Evolutionary conservation across 2,329 filamentous ascomycete genomes (phyloP), one percentile per base, ranked within the genome.

Genomic region (Alternaria postmessia): DNA sequence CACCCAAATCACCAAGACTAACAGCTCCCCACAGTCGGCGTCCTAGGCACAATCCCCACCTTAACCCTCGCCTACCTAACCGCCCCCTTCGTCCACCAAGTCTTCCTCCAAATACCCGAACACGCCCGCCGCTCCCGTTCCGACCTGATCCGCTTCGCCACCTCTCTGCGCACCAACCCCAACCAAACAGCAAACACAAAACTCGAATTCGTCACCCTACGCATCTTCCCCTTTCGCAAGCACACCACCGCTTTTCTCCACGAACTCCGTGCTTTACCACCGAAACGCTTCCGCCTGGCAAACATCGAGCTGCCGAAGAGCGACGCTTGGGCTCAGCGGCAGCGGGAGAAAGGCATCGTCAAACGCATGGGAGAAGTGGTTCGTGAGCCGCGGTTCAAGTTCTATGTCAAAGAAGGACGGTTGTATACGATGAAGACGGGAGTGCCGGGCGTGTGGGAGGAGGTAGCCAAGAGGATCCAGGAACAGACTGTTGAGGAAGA

Each of bases 361-460:
- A 67, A 48, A 41, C 58, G 66, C 3, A 51, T 74, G 18, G 43
- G 61, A 7, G 70, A 73, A 14, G 61, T 77, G 1, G 12, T 75
- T 12, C 69, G 64, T 4, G 75, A 78, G 52, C 73, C 72, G 1
- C 47, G 75, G 5, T 74, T 62, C 44, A 78, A 75, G 51, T 78
- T 78, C 47, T 77, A 76, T 51, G 74, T 78, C 2, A 77, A 75
- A 48, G 74, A 76, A 26, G 75, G 75, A 2, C 64, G 65, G 28
- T 44, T 63, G 30, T 76, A 71, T 52, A 76, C 71, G 11, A 65
- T 71, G 46, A 73, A 68, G 59, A 75, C 70, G 14, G 67, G 72
- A 6, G 74, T 75, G 5, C 74, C 75, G 9, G 76, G 75, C 0
- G 73, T 78, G 9, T 78, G 76, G 76, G 75, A 76, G 55, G 69